A percentile compares a stretch with the other conserved stretches of the same genome.
phyloP scores from a whole-genome alignment of 1,139 yeast species.

The Yamadazyma aaseri region DNA sequence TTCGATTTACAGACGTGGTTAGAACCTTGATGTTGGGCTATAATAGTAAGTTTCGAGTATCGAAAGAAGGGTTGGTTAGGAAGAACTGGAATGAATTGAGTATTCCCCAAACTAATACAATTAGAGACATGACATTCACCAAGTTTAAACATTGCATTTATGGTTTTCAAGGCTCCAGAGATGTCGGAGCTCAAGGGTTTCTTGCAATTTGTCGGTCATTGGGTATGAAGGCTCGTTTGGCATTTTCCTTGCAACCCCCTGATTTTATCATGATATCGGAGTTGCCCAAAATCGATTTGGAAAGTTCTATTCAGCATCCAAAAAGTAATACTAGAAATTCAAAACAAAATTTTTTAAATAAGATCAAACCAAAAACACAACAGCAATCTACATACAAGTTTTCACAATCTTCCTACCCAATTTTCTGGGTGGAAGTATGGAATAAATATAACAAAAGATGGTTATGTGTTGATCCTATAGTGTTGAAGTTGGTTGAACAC shows the following conservation, averaged over 20 bases:
- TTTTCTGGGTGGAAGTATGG: conserved; percentile 96
- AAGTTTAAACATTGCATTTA: conserved; percentile 42
- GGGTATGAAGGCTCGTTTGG: conserved; percentile 70
- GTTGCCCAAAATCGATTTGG: conserved; percentile 15
- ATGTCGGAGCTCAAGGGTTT: conserved; percentile 84
- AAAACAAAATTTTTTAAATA: conserved; percentile 22
- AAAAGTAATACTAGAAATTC: conserved; percentile 4
- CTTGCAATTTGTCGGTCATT: conserved; percentile 70
- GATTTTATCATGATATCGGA: conserved; percentile 56
- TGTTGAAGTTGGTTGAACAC: conserved; percentile 59
- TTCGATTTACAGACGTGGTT: conserved; percentile 74
- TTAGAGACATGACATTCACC: conserved; percentile 23
- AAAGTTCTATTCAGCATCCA: background rate
- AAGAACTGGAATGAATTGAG: conserved; percentile 61
- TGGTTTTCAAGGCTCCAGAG: conserved; percentile 66
- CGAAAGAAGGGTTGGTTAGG: conserved; percentile 43
- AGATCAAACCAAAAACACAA: conserved; percentile 9
- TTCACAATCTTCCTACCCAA: conserved; percentile 52
- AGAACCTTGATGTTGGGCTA: conserved; percentile 63
- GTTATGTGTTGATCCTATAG: conserved; percentile 84
- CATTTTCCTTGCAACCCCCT: conserved; percentile 86
- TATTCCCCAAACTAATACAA: conserved; percentile 22
- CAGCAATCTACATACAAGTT: conserved; percentile 9
- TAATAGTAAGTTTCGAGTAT: conserved; percentile 55
- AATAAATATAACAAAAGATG: conserved; percentile 68